Percentiles rank a stretch among this genome's conserved stretches.
phyloP scores from a whole-genome alignment of 768 basidiomycete species.

The Suillus brevipes region DNA sequence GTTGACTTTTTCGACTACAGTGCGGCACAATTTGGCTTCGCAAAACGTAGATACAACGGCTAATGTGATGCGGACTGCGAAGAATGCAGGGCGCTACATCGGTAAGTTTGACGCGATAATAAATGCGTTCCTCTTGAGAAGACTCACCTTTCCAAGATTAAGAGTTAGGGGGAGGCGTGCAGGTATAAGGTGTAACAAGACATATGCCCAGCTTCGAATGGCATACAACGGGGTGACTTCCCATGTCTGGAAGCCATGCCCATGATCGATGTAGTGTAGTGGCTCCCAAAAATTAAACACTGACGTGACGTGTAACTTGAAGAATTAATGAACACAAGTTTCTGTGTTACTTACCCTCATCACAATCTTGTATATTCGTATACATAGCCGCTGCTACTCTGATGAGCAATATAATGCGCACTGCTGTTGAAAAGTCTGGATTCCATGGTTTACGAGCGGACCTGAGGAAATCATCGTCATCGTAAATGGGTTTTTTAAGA shows the following conservation, averaged over 20 bases:
- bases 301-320: constrained; percentile 31
- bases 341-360: constrained; percentile 68
- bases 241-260: constrained; percentile 97
- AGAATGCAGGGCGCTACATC: constrained; percentile 81
- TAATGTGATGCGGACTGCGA: constrained; percentile 79
- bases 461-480: constrained; percentile 24
- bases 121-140: neutral
- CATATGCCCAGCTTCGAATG: constrained; percentile 95
- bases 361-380: constrained; percentile 91
- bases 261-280: constrained; percentile 84
- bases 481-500: constrained; percentile 6
- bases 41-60: constrained; percentile 71
- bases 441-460: constrained; percentile 78
- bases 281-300: constrained; percentile 99
- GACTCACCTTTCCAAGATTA: constrained; percentile 70
- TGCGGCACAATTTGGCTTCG: constrained; percentile 82
- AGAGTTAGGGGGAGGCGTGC: constrained; percentile 58
- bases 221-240: constrained; percentile 89
- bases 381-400: constrained; percentile 91
- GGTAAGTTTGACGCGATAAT: constrained; percentile 11
- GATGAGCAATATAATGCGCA: constrained; percentile 80
- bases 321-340: neutral
- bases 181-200: constrained; percentile 75
- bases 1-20: constrained; percentile 79
- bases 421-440: constrained; percentile 80